phyloP scores from a whole-genome alignment of 305 asterid species.

The Rubia balearica region DNA sequence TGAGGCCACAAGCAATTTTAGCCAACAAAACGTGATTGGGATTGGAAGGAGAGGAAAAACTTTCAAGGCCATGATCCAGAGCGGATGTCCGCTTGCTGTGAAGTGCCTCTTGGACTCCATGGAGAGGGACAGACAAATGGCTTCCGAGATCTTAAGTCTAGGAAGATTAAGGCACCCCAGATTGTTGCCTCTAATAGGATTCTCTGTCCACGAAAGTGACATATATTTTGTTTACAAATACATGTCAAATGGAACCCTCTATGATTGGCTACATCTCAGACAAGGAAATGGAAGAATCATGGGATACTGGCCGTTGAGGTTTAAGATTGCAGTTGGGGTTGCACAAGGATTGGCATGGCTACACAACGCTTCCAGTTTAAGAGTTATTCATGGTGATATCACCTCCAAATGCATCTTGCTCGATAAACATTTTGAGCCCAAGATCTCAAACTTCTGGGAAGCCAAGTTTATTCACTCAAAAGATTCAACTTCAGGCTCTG shows the following conservation, averaged over 20 bases:
- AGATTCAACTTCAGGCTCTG: background rate
- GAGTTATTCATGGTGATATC: conserved; percentile 19
- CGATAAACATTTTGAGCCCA: conserved; percentile 22
- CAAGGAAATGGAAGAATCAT: background rate
- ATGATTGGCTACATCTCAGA: conserved; percentile 20
- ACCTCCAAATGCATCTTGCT: conserved; percentile 23
- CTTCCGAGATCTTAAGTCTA: conserved; percentile 5
- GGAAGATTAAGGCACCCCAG: background rate
- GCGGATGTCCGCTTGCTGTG: background rate
- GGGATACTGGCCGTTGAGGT: conserved; percentile 13
- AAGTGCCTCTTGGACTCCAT: background rate
- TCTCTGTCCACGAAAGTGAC: conserved; percentile 20
- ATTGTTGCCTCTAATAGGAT: conserved; percentile 18
- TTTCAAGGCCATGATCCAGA: background rate
- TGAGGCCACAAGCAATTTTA: background rate
- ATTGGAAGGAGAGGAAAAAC: conserved; percentile 10
- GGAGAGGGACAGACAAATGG: background rate
- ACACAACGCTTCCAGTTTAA: background rate
- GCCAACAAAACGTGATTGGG: background rate
- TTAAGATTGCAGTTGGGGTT: conserved; percentile 1
- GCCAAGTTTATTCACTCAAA: conserved; percentile 9
- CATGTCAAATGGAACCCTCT: conserved; percentile 33
- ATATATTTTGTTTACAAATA: conserved; percentile 25
- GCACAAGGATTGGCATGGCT: conserved; percentile 13
- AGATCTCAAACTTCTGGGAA: conserved; percentile 26